Evolutionary conservation across 108 stramenopile species (phyloP), one percentile per base, ranked within the genome.

Genomic region (Nitzschia sp.): DNA sequence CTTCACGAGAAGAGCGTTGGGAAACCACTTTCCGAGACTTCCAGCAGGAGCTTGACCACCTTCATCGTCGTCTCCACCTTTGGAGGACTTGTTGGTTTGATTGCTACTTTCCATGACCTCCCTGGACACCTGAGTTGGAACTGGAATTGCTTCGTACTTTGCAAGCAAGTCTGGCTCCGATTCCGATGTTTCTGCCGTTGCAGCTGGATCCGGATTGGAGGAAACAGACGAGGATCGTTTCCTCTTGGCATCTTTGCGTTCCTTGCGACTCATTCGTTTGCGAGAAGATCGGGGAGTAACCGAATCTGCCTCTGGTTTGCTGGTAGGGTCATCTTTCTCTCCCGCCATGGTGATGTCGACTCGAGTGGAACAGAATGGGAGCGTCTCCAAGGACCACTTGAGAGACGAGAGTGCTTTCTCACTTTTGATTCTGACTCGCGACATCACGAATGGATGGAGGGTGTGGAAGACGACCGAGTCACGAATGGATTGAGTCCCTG

Each of bases 11-110:
- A 75, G 60, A 1, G 93, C 93, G 39, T 85, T 86, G 14, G 93
- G 93, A 53, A 94, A 94, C 93, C 93, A 94, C 64, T 89, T 91
- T 51, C 90, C 86, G 0, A 87, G 62, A 15, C 80, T 76, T 68
- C 53, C 37, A 21, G 17, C 29, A 41, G 19, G n/a, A 22, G 8
- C 58, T 42, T n/a, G 9, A 26, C 46, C 50, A 9, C 65, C 44
- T 40, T 57, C 48, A 11, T 58, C 44, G 51, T 29, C 50, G 17
- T 57, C 37, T 19, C 67, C 50, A 10, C 20, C 37, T 0, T 37
- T 57, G 8, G 10, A 24, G 8, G 48, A 48, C 19, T 34, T 61
- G 0, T 40, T 57, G 10, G 41, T 21, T 41, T 58, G 17, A 7
- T 21, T 21, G 1, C 43, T 34, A 22, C 25, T 51, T 63, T 39